These are phyloP conservation scores for Chytriomyces hyalinus DNA, from an alignment of 192 early-diverging fungal species.

Conservation along the genomic window DNA sequence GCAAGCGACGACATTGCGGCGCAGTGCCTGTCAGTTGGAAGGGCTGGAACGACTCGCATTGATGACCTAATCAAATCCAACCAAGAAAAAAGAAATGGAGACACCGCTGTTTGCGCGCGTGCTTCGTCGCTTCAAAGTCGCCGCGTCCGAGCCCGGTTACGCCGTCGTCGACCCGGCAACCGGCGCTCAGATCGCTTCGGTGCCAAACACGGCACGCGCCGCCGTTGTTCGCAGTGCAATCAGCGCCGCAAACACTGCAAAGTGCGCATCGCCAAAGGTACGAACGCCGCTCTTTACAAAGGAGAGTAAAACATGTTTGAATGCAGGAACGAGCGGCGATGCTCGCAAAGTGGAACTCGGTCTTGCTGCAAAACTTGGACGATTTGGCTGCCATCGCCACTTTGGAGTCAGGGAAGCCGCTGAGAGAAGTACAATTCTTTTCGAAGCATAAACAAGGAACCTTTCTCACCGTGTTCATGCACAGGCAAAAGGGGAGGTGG, in stretches of 20 bases:
- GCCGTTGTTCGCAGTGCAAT: not conserved
- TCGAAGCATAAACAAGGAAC: constrained; percentile 4
- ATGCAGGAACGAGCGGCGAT: constrained; percentile 19
- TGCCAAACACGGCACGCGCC: not conserved
- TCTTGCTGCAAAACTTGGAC: constrained; percentile 68
- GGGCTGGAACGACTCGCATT: no score
- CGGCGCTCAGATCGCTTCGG: not conserved
- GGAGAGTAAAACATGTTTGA: not conserved
- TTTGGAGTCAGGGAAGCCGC: constrained; percentile 81
- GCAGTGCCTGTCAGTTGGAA: no score
- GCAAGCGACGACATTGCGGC: no score
- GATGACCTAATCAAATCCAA: no score
- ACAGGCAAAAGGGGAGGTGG: constrained; percentile 56
- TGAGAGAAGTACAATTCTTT: constrained; percentile 32
- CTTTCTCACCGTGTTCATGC: not conserved
- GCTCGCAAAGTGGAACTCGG: constrained; percentile 43
- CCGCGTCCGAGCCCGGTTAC: not conserved
- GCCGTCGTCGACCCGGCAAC: constrained; percentile 4
- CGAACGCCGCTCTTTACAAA: not conserved
- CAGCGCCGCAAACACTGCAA: constrained; percentile 1
- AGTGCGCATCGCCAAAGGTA: not conserved
- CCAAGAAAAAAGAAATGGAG: no score
- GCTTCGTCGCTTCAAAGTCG: no score
- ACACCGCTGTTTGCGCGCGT: no score
- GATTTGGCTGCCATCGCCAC: constrained; percentile 83